Conservation (phyloP, 257 asterid species). For the Gentiana straminea region DNA sequence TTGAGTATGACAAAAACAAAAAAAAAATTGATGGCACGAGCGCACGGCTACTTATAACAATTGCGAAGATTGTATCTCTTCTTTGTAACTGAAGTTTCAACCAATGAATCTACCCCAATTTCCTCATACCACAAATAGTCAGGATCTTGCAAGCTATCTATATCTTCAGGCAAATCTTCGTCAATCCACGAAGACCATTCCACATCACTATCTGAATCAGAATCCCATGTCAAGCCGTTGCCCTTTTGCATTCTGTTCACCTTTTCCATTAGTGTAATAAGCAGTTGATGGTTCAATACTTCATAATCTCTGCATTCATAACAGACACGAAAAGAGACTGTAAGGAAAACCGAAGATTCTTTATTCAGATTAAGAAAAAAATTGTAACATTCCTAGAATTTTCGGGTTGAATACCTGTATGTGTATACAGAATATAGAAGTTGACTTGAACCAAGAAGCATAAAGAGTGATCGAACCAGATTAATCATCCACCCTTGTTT, state of each 20-base stretch:
- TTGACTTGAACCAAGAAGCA: slow-evolving; percentile 33
- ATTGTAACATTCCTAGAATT: not conserved
- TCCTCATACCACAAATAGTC: slow-evolving; percentile 39
- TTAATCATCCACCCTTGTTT: slow-evolving; percentile 39
- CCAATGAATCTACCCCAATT: slow-evolving; percentile 26
- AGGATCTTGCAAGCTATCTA: slow-evolving; percentile 41
- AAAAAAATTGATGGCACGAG: too few relatives aligned
- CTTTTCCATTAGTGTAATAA: slow-evolving; percentile 44
- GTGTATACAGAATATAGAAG: slow-evolving; percentile 58
- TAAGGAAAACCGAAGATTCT: too few relatives aligned
- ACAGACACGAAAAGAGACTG: too few relatives aligned
- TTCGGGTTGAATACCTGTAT: slow-evolving; percentile 34
- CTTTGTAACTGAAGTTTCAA: slow-evolving; percentile 12
- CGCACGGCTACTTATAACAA: slow-evolving; percentile 9
- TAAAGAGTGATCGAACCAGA: slow-evolving; percentile 30
- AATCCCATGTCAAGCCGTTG: slow-evolving; percentile 25
- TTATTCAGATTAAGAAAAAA: too few relatives aligned
- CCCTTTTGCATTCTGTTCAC: slow-evolving; percentile 39
- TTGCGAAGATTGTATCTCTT: slow-evolving; percentile 52
- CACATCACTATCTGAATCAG: slow-evolving; percentile 42
- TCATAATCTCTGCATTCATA: slow-evolving; percentile 54
- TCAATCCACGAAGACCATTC: slow-evolving; percentile 67
- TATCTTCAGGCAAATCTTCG: slow-evolving; percentile 51
- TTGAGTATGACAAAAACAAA: too few relatives aligned
- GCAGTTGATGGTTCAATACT: slow-evolving; percentile 53